Conservation (phyloP, 352 stramenopile genomes). For the Blastocystis sp. region DNA sequence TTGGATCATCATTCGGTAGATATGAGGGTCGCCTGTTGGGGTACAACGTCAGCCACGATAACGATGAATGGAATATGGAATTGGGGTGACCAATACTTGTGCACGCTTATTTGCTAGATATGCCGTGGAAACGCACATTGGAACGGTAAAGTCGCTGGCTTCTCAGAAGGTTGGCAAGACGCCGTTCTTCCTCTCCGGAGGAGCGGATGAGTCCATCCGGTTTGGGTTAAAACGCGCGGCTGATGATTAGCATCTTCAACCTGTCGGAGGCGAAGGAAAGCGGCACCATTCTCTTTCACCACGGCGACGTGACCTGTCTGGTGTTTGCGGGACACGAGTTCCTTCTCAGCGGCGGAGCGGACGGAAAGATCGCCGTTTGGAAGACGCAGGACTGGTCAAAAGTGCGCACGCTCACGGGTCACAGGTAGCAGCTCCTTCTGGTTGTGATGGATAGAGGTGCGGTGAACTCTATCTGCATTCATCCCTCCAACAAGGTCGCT, state of each 20-base stretch:
- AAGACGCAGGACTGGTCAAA: slow-evolving; percentile 84
- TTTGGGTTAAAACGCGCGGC: background rate
- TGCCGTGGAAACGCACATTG: slow-evolving; percentile 65
- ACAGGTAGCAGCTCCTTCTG: background rate
- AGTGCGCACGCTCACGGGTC: slow-evolving; percentile 80
- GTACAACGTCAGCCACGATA: slow-evolving; percentile 31
- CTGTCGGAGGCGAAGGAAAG: slow-evolving; percentile 43
- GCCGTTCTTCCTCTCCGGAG: slow-evolving; percentile 60
- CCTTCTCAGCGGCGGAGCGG: slow-evolving; percentile 80
- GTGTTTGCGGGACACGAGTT: slow-evolving; percentile 82
- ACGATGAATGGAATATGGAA: slow-evolving; percentile 18
- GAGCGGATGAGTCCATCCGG: slow-evolving; percentile 67
- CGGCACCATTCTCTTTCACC: slow-evolving; percentile 62
- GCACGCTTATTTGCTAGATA: slow-evolving; percentile 25
- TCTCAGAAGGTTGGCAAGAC: slow-evolving; percentile 13
- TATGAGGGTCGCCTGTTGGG: slow-evolving; percentile 60
- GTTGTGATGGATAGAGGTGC: slow-evolving; percentile 74
- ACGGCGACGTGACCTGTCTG: slow-evolving; percentile 78
- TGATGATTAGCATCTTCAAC: slow-evolving; percentile 63
- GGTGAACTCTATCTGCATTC: slow-evolving; percentile 80
- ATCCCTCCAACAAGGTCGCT: slow-evolving; percentile 82
- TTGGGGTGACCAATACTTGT: background rate
- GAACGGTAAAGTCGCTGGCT: slow-evolving; percentile 34
- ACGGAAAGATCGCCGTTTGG: slow-evolving; percentile 85
- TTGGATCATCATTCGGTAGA: background rate